Evolutionary conservation across 2,329 filamentous ascomycete genomes (phyloP).

Genomic region (Aureobasidium sp.): DNA sequence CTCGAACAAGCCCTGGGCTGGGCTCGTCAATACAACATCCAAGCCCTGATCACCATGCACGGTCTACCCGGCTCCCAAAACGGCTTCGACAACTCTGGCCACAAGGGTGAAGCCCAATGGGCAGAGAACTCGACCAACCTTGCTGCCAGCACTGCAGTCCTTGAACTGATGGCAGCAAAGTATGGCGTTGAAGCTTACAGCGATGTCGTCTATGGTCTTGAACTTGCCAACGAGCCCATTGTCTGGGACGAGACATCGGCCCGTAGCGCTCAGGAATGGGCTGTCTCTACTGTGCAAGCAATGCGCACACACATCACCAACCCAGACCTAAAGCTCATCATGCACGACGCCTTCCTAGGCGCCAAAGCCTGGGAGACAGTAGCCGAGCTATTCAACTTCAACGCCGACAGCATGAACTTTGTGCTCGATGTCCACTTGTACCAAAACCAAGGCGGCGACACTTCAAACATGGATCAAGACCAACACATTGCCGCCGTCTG

Average conservation of each 20-base stretch:
- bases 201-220: constrained; percentile 50
- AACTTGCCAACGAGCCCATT: constrained; percentile 50
- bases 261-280: constrained; percentile 42
- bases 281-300: constrained; percentile 43
- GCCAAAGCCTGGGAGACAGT: constrained; percentile 51
- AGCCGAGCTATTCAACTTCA: constrained; percentile 44
- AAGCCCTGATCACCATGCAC: constrained; percentile 52
- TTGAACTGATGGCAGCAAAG: constrained; percentile 49
- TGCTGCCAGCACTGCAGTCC: constrained; percentile 43
- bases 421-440: constrained; percentile 56
- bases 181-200: constrained; percentile 46
- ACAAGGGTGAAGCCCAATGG: constrained; percentile 32
- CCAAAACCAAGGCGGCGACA: constrained; percentile 32
- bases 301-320: constrained; percentile 21
- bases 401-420: constrained; percentile 44
- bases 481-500: constrained; percentile 36
- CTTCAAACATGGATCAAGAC: constrained; percentile 29
- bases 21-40: constrained; percentile 43
- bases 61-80: constrained; percentile 49
- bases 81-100: constrained; percentile 55
- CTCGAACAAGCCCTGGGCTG: constrained; percentile 48
- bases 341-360: constrained; percentile 49
- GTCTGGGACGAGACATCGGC: constrained; percentile 35
- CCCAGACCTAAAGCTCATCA: constrained; percentile 37
- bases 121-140: constrained; percentile 42